These are phyloP conservation scores for Hyaloscypha bicolor DNA, from an alignment of 495 filamentous ascomycete species.

Conservation along the genomic window DNA sequence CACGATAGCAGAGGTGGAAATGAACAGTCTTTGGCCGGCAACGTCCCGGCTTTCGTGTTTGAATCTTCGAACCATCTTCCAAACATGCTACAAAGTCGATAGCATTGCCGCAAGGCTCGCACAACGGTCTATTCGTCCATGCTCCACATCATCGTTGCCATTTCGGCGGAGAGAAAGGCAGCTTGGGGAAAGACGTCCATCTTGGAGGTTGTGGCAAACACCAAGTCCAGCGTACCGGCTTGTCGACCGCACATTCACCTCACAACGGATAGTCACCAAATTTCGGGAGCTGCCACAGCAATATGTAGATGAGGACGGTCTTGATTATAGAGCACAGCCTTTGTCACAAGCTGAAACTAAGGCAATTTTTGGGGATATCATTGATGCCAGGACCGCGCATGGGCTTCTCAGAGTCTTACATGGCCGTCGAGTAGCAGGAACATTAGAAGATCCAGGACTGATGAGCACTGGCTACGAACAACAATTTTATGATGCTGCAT, in stretches of 20 bases:
- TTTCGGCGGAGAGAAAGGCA: slow-evolving; percentile 3
- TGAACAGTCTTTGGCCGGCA: slow-evolving; percentile 31
- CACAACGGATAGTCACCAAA: slow-evolving; percentile 22
- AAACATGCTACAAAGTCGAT: slow-evolving; percentile 27
- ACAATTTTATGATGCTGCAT: slow-evolving; percentile 45
- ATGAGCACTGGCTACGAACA: slow-evolving; percentile 36
- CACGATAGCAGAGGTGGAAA: slow-evolving; percentile 18
- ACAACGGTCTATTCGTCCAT: slow-evolving; percentile 17
- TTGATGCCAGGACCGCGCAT: slow-evolving; percentile 59
- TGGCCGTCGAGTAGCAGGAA: slow-evolving; percentile 72
- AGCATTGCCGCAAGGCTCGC: slow-evolving; percentile 26
- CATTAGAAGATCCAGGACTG: slow-evolving; percentile 59
- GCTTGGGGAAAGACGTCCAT: neutral
- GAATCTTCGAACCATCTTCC: slow-evolving; percentile 21
- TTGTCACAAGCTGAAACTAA: slow-evolving; percentile 59
- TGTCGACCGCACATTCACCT: slow-evolving; percentile 15
- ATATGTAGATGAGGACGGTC: slow-evolving; percentile 49
- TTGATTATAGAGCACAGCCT: slow-evolving; percentile 47
- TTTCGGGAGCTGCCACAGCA: slow-evolving; percentile 49
- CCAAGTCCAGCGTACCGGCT: neutral
- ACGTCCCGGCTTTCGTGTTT: slow-evolving; percentile 26
- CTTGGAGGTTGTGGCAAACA: neutral
- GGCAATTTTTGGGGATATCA: slow-evolving; percentile 59
- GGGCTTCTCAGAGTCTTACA: slow-evolving; percentile 69
- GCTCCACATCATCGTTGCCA: slow-evolving; percentile 15